Conservation (phyloP, 306 rosid species). For the Amphicarpaea edgeworthii region DNA sequence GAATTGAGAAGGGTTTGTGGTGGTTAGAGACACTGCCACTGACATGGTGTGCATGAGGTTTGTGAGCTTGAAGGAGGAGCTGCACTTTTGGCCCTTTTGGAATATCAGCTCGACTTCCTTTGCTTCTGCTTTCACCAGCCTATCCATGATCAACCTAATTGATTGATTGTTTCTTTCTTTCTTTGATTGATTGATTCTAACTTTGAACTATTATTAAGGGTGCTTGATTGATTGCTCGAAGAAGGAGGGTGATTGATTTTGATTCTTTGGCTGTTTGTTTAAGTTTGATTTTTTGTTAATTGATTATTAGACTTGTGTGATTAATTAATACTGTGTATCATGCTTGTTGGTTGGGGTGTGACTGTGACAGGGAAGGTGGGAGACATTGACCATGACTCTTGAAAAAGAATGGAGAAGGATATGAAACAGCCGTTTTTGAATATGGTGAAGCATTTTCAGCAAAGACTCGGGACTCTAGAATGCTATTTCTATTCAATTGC, state of each 20-base stretch:
- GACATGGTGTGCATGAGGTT: constrained; percentile 98
- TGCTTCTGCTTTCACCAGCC: constrained; percentile 82
- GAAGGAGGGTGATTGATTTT: constrained; percentile 16
- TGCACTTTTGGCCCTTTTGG: constrained; percentile 65
- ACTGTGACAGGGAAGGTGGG: constrained; percentile 42
- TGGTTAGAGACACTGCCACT: constrained; percentile 84
- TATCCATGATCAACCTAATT: constrained; percentile 67
- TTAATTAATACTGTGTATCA: constrained; percentile 15
- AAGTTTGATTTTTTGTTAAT: constrained; percentile 5
- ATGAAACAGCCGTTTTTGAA: constrained; percentile 23
- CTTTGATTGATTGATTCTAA: background rate
- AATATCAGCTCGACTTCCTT: constrained; percentile 70
- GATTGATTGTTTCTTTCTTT: background rate
- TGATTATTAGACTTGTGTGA: constrained; percentile 17
- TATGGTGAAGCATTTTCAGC: constrained; percentile 20
- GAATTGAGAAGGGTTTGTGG: constrained; percentile 67
- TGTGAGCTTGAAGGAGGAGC: constrained; percentile 64
- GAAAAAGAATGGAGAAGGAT: constrained; percentile 17
- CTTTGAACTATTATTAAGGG: constrained; percentile 7
- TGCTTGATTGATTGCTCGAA: constrained; percentile 10
- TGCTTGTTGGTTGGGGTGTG: constrained; percentile 48
- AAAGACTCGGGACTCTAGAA: background rate
- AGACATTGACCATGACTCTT: constrained; percentile 29
- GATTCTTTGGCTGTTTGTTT: background rate
- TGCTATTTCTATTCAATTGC: constrained; percentile 29